Base-by-base conservation (phyloP, 2,329 filamentous ascomycete genomes). In the Colletotrichum cereale region DNA sequence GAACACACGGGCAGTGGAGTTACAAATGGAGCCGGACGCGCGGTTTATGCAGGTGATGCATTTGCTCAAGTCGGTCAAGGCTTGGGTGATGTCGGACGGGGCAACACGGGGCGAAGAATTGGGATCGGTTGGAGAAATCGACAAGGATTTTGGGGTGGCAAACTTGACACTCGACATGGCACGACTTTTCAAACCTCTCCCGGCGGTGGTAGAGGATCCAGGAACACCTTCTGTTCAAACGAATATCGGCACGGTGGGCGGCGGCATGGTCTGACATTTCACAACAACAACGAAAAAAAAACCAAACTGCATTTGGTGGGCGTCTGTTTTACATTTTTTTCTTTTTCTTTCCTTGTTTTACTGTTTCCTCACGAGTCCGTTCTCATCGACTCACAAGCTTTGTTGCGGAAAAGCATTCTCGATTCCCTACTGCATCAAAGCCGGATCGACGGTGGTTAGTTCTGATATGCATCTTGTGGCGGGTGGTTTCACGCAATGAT, bases 81-180 rank as follows among this genome's bases (percentile, higher is more conserved):
- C 83, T 18, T 91, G 89, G 84, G 89, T 91, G 42, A 84, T 87
- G 75, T 86, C 88, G 29, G 91, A 93, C 75, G 89, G 88, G n/a
- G 86, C 86, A 48, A 86, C 87, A 57, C 86, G 90, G 74, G 91
- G 91, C 31, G 89, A 92, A 75, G 90, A 92, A 75, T 82, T 91
- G 68, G 91, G 91, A 74, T 92, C 90, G 40, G 86, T 93, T 36
- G 89, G 88, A 74, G 88, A 91, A 66, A 91, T 93, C 73, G 89
- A 92, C 77, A 88, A 90, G 73, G 86, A 88, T 69, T 93, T 91
- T 77, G 91, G 89, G 8, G 83, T 89, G 50, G 84, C 84, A 74
- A 87, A 92, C 78, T 84, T 92, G 75, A 92, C 89, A 10, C 84
- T 93, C 72, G 88, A 93, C 80, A 92, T 93, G 91, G 89, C 89